Evolutionary conservation across 345 rosid species (phyloP), one percentile per base, ranked within the genome.

Genomic region (Linum usitatissimum): DNA sequence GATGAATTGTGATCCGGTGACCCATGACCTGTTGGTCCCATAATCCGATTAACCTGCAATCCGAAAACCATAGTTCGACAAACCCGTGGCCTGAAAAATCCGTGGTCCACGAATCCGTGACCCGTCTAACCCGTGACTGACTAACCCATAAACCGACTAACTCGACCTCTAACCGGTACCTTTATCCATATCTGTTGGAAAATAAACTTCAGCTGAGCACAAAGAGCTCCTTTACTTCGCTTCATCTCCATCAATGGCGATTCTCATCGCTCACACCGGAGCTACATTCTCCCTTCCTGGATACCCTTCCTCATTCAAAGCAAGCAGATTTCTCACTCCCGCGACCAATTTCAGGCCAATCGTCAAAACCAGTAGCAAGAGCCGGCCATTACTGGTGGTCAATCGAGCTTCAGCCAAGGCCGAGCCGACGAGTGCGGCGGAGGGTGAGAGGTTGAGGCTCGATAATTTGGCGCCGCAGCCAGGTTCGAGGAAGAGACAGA

Each of bases 391-490:
- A 10, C 14, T 45, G 51, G 51, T 45, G 13, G 51, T 45, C 51
- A 45, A 45, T 68, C 81, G 72, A 75, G 76, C 70, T 0, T 61
- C 82, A 7, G 64, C 75, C 1, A 30, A 64, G 13, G 30, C 71
- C 0, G 8, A 75, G 18, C 70, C 48, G 6, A 28, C 49, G 3
- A 64, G 55, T 55, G 31, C 78, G 30, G 60, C 6, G 31, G 45
- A 70, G 6, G 69, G 23, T 53, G 79, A 54, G 28, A 66, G 96
- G 62, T 80, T 87, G 75, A 81, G 99, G 72, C 69, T 92, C 62
- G 78, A 89, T 67, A 87, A 89, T 34, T 72, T 93, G 39, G 96
- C 88, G 30, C 97, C 99, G 2, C 97, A 93, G 48, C 90, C 86
- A 12, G 97, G 99, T 45, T 87, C 97, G 6, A 89, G 96, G 49